Percentiles rank a stretch among this genome's conserved stretches.
Evolutionary conservation across 169 alveolate species (phyloP).

Genomic region (Pseudocohnilembus persalinus): DNA sequence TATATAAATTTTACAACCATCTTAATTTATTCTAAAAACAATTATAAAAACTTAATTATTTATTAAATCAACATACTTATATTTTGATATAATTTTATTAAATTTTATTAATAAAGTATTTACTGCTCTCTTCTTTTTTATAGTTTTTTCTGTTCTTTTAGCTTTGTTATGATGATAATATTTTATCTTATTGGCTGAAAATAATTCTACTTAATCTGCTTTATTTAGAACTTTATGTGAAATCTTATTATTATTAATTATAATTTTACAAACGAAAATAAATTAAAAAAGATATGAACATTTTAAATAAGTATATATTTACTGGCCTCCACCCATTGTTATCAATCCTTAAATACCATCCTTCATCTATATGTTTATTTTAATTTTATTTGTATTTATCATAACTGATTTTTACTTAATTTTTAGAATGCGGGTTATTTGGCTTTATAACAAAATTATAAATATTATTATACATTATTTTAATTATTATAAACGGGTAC

Average conservation of each 20-base stretch:
- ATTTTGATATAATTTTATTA: neutral
- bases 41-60: neutral
- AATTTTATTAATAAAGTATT: neutral
- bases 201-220: slow-evolving; percentile 68
- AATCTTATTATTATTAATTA: slow-evolving; percentile 31
- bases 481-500: neutral
- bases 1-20: slow-evolving; percentile 49
- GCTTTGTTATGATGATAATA: slow-evolving; percentile 54
- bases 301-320: slow-evolving; percentile 16
- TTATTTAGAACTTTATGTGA: slow-evolving; percentile 67
- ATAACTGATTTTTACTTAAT: slow-evolving; percentile 45
- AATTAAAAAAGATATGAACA: too few relatives aligned
- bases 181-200: slow-evolving; percentile 61
- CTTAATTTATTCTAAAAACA: slow-evolving; percentile 29
- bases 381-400: slow-evolving; percentile 57
- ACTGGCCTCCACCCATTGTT: slow-evolving; percentile 88
- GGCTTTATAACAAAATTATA: neutral
- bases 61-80: neutral
- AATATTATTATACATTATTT: too few relatives aligned
- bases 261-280: neutral
- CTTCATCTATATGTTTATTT: slow-evolving; percentile 55
- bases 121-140: slow-evolving; percentile 49
- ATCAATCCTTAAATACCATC: slow-evolving; percentile 81
- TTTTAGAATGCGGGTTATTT: slow-evolving; percentile 18
- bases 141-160: slow-evolving; percentile 63